phyloP scores from a whole-genome alignment of 1,139 yeast genomes.

The Taiozyma onychis region DNA sequence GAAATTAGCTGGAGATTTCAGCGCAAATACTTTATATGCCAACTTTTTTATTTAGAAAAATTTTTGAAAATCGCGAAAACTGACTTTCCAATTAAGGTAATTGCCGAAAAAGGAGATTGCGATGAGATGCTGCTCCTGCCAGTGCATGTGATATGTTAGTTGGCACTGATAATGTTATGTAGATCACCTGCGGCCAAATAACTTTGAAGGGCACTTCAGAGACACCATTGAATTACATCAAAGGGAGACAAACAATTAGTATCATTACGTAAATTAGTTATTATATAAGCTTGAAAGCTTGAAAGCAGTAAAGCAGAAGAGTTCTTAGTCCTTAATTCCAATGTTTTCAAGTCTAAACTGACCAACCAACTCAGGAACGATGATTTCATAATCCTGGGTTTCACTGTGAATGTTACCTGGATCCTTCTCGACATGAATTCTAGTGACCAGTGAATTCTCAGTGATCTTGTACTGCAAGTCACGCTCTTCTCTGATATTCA shows the following conservation, averaged over 20 bases:
- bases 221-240: too few species aligned
- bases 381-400: slow-evolving; percentile 60
- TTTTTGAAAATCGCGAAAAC: background rate
- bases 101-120: slow-evolving; percentile 1
- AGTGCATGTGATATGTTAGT: too few species aligned
- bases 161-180: too few species aligned
- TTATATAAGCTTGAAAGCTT: too few species aligned
- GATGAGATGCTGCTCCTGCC: slow-evolving; percentile 10
- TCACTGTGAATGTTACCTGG: slow-evolving; percentile 43
- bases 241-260: too few species aligned
- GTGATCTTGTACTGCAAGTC: slow-evolving; percentile 43
- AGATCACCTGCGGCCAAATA: too few species aligned
- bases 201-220: background rate
- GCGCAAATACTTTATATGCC: background rate
- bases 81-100: background rate
- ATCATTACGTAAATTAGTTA: background rate
- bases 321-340: slow-evolving; percentile 14
- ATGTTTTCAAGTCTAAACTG: slow-evolving; percentile 14
- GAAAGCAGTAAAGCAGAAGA: background rate
- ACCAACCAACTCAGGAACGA: slow-evolving; percentile 53
- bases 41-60: background rate
- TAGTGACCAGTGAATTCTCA: slow-evolving; percentile 56
- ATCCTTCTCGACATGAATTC: slow-evolving; percentile 68
- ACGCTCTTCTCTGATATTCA: slow-evolving; percentile 19
- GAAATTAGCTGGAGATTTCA: background rate